Evolutionary conservation across 805 yeast species (phyloP), one percentile per base, ranked within the genome.

Genomic region (Metschnikowia lochheadii): DNA sequence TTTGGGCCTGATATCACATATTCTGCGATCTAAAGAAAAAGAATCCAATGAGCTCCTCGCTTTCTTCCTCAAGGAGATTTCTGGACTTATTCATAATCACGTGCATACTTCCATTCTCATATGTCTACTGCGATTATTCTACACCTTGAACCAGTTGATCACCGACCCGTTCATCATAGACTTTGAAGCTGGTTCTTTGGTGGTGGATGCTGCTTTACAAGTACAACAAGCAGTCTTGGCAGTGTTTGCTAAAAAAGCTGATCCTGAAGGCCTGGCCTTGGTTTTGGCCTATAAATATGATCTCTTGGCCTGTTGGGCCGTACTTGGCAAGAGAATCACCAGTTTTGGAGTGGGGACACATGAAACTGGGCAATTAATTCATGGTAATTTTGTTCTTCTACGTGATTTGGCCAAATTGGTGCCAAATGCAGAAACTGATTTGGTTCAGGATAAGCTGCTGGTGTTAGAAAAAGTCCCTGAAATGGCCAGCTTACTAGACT

Each of bases 261-360:
- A 65, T 20, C 11, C 15, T 2, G 64, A 60, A 35, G 64, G 62
- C 2, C 26, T 46, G 7, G 31, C 32, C 6, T 51, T 67, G 2
- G 32, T 70, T 1, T 49, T 59, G 23, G 57, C 54, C 17, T 71
- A 71, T 55, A 59, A 57, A 46, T 66, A 58, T 48, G 77, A 73
- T 50, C 61, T 70, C 6, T 39, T 73, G 38, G 76, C 66, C 2
- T 59, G 68, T 3, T 73, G 77, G 77, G 51, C 60, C 3, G 60
- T 71, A 5, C 35, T 65, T 14, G 49, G 34, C 23, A 51, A 47
- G 40, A 34, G 60, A 21, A 34, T 44, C 10, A 41, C 38, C 11
- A 51, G 39, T 35, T 56, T 45, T 36, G 52, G 52, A 1, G 56
- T 54, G 3, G 60, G 60, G 3, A 29, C 50, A 1, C 7, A 38